Evolutionary conservation across 768 basidiomycete genomes (phyloP).

Genomic region (Pulveroboletus ravenelii): DNA sequence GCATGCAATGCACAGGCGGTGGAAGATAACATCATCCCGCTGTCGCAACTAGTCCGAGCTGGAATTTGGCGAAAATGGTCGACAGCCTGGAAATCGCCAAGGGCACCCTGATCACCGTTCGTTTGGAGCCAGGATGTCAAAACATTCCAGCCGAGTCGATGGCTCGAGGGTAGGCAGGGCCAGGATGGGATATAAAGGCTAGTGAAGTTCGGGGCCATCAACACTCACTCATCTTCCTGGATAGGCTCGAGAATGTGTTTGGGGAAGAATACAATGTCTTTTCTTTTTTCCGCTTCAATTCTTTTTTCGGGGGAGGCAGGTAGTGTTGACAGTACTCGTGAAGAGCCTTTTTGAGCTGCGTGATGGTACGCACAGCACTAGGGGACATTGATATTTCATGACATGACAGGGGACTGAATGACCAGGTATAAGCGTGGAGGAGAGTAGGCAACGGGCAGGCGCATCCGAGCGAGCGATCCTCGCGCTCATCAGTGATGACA

Average conservation of each 20-base stretch:
- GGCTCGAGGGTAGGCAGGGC: conserved; percentile 38
- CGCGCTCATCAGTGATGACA: too few relatives aligned
- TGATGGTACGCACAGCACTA: too few relatives aligned
- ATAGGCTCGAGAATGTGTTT: conserved; percentile 46
- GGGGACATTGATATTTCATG: too few relatives aligned
- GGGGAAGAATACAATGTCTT: conserved; percentile 31
- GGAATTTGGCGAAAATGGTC: conserved; percentile 28
- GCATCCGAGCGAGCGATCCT: too few relatives aligned
- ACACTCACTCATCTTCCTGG: conserved; percentile 48
- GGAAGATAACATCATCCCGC: conserved; percentile 48
- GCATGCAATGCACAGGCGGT: conserved; percentile 29
- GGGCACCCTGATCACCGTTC: conserved; percentile 40
- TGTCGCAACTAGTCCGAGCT: conserved; percentile 28
- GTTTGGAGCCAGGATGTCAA: conserved; percentile 63
- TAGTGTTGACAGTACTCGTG: too few relatives aligned
- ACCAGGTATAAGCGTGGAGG: too few relatives aligned
- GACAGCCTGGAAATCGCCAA: conserved; percentile 41
- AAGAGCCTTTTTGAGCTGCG: too few relatives aligned
- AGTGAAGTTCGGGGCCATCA: too few relatives aligned
- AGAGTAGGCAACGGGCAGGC: too few relatives aligned
- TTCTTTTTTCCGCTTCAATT: too few relatives aligned
- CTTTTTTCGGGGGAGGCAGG: too few relatives aligned
- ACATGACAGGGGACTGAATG: too few relatives aligned
- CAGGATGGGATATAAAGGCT: conserved; percentile 31
- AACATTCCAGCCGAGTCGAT: conserved; percentile 58